A percentile compares a stretch with the other conserved stretches of the same genome.
These are phyloP conservation scores for Lepidium africanum DNA, from an alignment of 345 rosid species.

Conservation along the genomic window DNA sequence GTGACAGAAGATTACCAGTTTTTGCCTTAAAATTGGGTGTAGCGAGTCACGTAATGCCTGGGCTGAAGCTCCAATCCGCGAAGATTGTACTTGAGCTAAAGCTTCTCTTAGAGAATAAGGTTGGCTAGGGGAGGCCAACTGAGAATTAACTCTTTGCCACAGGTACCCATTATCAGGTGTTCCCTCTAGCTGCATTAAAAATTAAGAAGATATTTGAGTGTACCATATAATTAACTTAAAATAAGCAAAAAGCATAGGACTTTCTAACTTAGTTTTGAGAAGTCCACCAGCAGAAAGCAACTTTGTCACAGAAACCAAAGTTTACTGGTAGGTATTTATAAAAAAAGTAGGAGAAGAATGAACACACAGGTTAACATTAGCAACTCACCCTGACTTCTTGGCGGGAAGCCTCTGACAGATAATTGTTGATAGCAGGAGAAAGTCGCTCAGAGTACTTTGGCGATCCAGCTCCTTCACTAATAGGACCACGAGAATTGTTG, in stretches of 20 bases:
- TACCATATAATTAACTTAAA: background rate
- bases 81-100: slow-evolving; percentile 96
- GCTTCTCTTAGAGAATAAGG: slow-evolving; percentile 99
- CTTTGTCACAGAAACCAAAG: background rate
- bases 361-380: slow-evolving; percentile 8
- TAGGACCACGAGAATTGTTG: slow-evolving; percentile 81
- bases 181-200: slow-evolving; percentile 70
- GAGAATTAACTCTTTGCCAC: slow-evolving; percentile 98
- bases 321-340: background rate
- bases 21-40: slow-evolving; percentile 94
- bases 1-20: slow-evolving; percentile 45
- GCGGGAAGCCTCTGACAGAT: slow-evolving; percentile 95
- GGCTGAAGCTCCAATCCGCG: slow-evolving; percentile 97
- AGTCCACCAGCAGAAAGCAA: slow-evolving; percentile 3
- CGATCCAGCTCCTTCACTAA: slow-evolving; percentile 74
- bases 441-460: slow-evolving; percentile 98
- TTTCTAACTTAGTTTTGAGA: slow-evolving; percentile 8
- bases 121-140: slow-evolving; percentile 95
- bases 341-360: slow-evolving; percentile 1
- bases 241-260: background rate
- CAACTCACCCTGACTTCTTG: slow-evolving; percentile 86
- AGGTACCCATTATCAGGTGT: slow-evolving; percentile 87
- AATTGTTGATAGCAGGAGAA: slow-evolving; percentile 90
- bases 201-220: slow-evolving; percentile 10
- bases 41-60: slow-evolving; percentile 95